Base-by-base conservation (phyloP, 2,329 filamentous ascomycete genomes). In the Calonectria pseudoreteaudii region DNA sequence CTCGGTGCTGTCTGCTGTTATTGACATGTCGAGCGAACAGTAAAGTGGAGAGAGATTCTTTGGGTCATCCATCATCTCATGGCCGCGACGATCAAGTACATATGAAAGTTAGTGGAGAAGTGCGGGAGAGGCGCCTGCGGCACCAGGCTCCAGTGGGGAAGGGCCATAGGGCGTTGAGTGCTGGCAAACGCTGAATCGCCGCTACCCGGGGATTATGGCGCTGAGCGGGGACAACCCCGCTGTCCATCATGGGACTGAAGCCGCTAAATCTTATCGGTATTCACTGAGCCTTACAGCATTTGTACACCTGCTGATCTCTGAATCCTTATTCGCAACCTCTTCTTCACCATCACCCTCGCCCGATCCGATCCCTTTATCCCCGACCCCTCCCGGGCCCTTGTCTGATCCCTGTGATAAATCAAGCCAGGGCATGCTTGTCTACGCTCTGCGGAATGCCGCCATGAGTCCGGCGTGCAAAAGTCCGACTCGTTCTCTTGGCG, bases 191-290 rank as follows among this genome's bases (percentile, higher is more conserved):
- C 56, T 47, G 68, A 72, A 76, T 64, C 67, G 41, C 53, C 41
- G 8, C 26, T 41, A 20, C 41, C 49, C 73, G 31, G 41, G 36
- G 41, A n/a, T 38, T 20, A 18, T 34, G 23, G 36, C n/a, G n/a
- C 20, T 56, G 31, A 23, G 56, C 23, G n/a, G 36, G 36, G 14
- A 62, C 23, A 16, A 23, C 56, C 56, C 56, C 56, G 56, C 56
- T 41, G n/a, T 38, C 56, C 11, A 41, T 41, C 30, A n/a, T 28
- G 26, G 44, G 38, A 28, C 36, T 52, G 50, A 71, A 4, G 52
- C 70, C 68, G 66, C 73, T 75, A 62, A 78, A 79, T 78, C 76
- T 74, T 74, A 73, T 73, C 76, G 70, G 38, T 26, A 34, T 31
- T 4, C 30, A 31, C 30, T 8, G 30, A 31, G 30, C 30, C 30